Percentiles rank a stretch among this genome's conserved stretches.
Evolutionary conservation across 2,329 filamentous ascomycete genomes (phyloP).

Genomic region (Claviceps sp.): DNA sequence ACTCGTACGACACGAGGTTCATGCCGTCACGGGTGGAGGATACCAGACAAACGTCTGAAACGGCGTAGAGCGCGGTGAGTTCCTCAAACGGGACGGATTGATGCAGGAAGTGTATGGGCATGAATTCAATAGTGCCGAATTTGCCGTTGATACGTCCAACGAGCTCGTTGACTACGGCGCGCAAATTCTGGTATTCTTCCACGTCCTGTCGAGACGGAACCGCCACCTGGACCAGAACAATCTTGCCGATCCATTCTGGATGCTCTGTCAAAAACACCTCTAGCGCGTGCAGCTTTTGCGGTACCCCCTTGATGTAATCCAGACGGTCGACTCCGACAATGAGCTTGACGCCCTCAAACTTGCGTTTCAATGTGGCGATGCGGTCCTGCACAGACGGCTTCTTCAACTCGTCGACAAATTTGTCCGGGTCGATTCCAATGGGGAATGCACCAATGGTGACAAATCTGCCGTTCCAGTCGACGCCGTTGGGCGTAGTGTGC

Average conservation of each 20-base stretch:
- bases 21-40: slow-evolving; percentile 96
- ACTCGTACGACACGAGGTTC: slow-evolving; percentile 97
- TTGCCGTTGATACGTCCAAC: slow-evolving; percentile 95
- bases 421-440: slow-evolving; percentile 95
- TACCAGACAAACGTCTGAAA: slow-evolving; percentile 84
- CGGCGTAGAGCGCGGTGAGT: slow-evolving; percentile 81
- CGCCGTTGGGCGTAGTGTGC: slow-evolving; percentile 78
- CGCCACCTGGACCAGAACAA: slow-evolving; percentile 90
- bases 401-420: slow-evolving; percentile 80
- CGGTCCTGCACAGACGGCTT: slow-evolving; percentile 78
- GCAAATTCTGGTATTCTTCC: slow-evolving; percentile 93
- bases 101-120: slow-evolving; percentile 97
- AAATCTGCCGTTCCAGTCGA: slow-evolving; percentile 79
- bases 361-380: slow-evolving; percentile 71
- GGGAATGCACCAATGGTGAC: slow-evolving; percentile 91
- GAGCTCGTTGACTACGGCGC: slow-evolving; percentile 90
- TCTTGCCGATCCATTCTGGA: slow-evolving; percentile 95
- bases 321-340: slow-evolving; percentile 94
- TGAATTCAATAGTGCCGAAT: slow-evolving; percentile 95
- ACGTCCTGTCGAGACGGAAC: slow-evolving; percentile 92
- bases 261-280: slow-evolving; percentile 96
- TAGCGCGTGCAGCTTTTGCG: slow-evolving; percentile 90
- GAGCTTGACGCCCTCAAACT: slow-evolving; percentile 91
- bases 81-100: slow-evolving; percentile 93
- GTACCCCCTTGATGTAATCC: slow-evolving; percentile 98